Conservation (phyloP, 2,329 filamentous ascomycete species). For the Dactylellina drechsleri region DNA sequence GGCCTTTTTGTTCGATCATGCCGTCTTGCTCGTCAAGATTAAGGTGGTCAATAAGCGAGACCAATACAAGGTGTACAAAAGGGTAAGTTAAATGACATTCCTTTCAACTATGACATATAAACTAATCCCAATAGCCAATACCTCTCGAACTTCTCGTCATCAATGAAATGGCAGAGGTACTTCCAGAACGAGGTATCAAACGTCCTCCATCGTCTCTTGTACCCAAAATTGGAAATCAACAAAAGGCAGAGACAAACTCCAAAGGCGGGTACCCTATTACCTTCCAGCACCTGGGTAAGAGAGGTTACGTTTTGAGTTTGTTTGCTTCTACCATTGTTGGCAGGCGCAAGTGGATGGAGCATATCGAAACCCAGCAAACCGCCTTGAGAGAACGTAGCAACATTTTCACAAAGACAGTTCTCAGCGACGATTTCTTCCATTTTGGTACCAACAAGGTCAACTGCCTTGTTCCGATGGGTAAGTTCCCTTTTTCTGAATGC, state of each 20-base stretch:
- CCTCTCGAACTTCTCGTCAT: constrained; percentile 92
- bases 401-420: constrained; percentile 74
- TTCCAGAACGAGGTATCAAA: constrained; percentile 84
- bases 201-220: constrained; percentile 87
- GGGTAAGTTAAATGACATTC: constrained; percentile 63
- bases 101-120: constrained; percentile 13
- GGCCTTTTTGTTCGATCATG: constrained; percentile 95
- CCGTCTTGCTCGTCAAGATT: constrained; percentile 86
- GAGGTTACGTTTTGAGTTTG: constrained; percentile 89
- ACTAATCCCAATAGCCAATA: constrained; percentile 72
- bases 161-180: constrained; percentile 95
- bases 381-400: constrained; percentile 80
- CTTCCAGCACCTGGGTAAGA: constrained; percentile 94
- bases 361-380: constrained; percentile 89
- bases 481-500: constrained; percentile 59
- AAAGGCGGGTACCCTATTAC: constrained; percentile 89
- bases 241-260: constrained; percentile 64
- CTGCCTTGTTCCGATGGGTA: constrained; percentile 90
- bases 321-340: constrained; percentile 87
- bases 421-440: constrained; percentile 90
- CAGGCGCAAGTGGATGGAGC: constrained; percentile 95
- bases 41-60: constrained; percentile 94
- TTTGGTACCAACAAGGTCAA: constrained; percentile 83
- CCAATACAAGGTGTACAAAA: constrained; percentile 92
- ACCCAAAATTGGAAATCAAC: constrained; percentile 68